These are phyloP conservation scores for Lasiodiplodia gonubiensis DNA, from an alignment of 2,329 filamentous ascomycete species.

Conservation along the genomic window DNA sequence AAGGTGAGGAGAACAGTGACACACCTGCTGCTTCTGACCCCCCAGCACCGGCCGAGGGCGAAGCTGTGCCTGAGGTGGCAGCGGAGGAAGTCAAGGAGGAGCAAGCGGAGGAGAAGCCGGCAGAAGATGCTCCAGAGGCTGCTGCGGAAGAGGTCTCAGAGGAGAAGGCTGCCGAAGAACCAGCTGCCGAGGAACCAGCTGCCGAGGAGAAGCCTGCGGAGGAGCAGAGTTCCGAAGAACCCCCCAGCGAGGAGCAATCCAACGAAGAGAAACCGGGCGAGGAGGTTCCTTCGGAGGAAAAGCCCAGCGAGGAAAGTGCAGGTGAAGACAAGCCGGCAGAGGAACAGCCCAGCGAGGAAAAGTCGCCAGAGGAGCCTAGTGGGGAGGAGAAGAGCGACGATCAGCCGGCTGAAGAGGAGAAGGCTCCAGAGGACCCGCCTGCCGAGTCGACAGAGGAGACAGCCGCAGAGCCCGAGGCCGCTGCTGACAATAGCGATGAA, in stretches of 20 bases:
- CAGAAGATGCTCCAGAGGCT: not conserved
- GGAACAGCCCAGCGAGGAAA: not conserved
- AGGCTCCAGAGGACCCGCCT: not conserved
- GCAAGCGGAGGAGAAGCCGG: not conserved
- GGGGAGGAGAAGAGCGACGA: not conserved
- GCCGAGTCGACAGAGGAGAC: conserved; percentile 4
- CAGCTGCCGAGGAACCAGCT: not conserved
- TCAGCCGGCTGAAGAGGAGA: not conserved
- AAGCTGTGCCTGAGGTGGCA: not conserved
- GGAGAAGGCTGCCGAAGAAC: not conserved
- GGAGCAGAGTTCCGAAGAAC: not conserved
- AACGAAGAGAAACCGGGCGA: conserved; percentile 2
- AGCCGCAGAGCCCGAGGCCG: not conserved
- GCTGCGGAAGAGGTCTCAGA: not conserved
- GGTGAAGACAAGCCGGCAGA: not conserved
- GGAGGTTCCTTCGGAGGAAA: not conserved
- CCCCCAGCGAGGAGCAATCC: not conserved
- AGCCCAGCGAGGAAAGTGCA: not conserved
- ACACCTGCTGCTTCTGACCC: not conserved
- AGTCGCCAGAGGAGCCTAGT: not conserved
- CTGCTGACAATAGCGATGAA: not conserved
- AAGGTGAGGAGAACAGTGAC: not conserved
- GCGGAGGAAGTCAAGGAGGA: not conserved
- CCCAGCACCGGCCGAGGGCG: not conserved
- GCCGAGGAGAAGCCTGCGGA: not conserved